These are phyloP conservation scores for Nymphaea colorata DNA, from an alignment of 164 flowering plant species.

Conservation along the genomic window DNA sequence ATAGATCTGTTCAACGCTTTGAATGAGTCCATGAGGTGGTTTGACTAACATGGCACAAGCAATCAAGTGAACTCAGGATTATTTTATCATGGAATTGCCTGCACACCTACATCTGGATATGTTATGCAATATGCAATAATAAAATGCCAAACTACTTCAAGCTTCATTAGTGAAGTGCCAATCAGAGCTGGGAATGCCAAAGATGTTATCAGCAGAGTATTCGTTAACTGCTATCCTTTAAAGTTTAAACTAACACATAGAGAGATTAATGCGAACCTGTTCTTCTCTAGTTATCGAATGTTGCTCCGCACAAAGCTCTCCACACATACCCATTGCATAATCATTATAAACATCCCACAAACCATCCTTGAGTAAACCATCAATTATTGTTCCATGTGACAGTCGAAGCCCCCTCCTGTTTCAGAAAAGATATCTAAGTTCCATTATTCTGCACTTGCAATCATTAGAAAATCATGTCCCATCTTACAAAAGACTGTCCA, in stretches of 20 bases:
- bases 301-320: slow-evolving; percentile 77
- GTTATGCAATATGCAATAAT: too few relatives aligned
- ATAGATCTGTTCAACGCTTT: too few relatives aligned
- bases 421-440: slow-evolving; percentile 18
- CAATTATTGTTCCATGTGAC: slow-evolving; percentile 65
- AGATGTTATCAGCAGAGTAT: too few relatives aligned
- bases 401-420: slow-evolving; percentile 75
- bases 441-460: too few relatives aligned
- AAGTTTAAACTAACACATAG: not conserved
- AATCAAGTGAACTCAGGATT: too few relatives aligned
- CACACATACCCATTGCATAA: slow-evolving; percentile 84
- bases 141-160: not conserved
- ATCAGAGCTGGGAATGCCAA: slow-evolving; percentile 18
- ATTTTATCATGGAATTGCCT: too few relatives aligned
- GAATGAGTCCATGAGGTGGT: too few relatives aligned
- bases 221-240: not conserved
- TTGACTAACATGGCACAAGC: too few relatives aligned
- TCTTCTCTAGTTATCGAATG: slow-evolving; percentile 53
- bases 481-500: too few relatives aligned
- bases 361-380: slow-evolving; percentile 90
- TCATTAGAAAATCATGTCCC: too few relatives aligned
- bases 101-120: too few relatives aligned
- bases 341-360: slow-evolving; percentile 95
- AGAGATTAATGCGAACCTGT: slow-evolving; percentile 29
- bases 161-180: slow-evolving; percentile 22